Evolutionary conservation across 1,139 yeast species (phyloP).

Genomic region (Sugiyamaella novakii): DNA sequence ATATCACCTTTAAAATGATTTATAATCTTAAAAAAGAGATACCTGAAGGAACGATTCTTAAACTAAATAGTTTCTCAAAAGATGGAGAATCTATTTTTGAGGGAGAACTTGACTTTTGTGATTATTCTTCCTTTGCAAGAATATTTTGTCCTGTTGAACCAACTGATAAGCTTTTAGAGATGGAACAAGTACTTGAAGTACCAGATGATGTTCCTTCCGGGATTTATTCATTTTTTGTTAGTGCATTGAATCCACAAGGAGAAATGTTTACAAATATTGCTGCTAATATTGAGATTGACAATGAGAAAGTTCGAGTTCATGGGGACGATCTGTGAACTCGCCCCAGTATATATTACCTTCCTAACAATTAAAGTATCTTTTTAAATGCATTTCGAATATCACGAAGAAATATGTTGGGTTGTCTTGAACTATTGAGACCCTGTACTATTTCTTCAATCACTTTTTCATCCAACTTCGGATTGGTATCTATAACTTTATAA

Average conservation of each 20-base stretch:
- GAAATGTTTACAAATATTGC: conserved; percentile 32
- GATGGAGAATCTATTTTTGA: conserved; percentile 25
- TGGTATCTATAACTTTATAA: conserved; percentile 28
- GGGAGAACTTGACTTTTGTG: conserved; percentile 36
- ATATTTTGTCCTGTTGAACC: conserved; percentile 35
- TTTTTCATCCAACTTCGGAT: conserved; percentile 26
- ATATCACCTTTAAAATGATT: conserved; percentile 31
- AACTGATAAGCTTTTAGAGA: conserved; percentile 19
- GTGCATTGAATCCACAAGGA: conserved; percentile 29
- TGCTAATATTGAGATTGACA: conserved; percentile 32
- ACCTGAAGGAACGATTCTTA: conserved; percentile 31
- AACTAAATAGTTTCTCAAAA: conserved; percentile 32
- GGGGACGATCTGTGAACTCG: conserved; percentile 20
- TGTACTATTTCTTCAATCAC: conserved; percentile 24
- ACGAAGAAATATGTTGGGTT: conserved; percentile 31
- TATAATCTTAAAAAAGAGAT: conserved; percentile 30
- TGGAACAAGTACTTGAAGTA: conserved; percentile 33
- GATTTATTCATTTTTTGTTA: conserved; percentile 36
- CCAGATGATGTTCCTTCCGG: conserved; percentile 38
- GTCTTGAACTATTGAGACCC: conserved; percentile 29
- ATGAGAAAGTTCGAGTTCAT: conserved; percentile 20
- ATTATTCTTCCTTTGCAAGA: conserved; percentile 33
- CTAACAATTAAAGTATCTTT: neutral
- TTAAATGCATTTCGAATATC: conserved; percentile 30
- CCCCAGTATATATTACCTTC: neutral